Conservation (phyloP, 768 basidiomycete species). For the Exidia glandulosa region DNA sequence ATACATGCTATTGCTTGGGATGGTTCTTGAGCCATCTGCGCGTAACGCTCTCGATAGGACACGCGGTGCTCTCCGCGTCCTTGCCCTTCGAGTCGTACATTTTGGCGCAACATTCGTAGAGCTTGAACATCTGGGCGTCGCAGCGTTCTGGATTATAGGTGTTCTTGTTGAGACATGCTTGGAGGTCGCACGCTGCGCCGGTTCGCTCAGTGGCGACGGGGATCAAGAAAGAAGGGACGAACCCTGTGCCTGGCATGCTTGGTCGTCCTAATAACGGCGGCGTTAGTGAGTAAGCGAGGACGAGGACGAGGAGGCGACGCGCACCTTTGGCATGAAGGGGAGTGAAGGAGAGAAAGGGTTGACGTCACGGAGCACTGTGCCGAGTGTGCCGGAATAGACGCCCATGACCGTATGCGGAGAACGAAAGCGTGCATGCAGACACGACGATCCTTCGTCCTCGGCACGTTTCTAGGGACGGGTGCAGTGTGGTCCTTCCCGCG, state of each 20-base stretch:
- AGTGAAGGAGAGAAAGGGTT: no score
- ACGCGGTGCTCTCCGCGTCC: slow-evolving; percentile 44
- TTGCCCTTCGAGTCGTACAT: slow-evolving; percentile 38
- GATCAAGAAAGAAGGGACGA: background rate
- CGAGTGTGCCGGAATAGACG: no score
- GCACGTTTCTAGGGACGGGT: no score
- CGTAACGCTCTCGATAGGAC: slow-evolving; percentile 43
- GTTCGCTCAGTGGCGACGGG: background rate
- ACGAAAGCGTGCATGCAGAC: no score
- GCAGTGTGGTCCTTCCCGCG: no score
- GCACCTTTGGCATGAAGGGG: no score
- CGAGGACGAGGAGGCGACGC: no score
- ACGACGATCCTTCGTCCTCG: no score
- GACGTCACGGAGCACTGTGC: no score
- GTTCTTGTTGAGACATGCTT: slow-evolving; percentile 50
- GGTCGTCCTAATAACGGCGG: slow-evolving; percentile 7
- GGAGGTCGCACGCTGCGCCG: slow-evolving; percentile 49
- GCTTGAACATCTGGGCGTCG: slow-evolving; percentile 33
- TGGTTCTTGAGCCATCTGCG: slow-evolving; percentile 50
- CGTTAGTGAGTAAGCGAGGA: no score
- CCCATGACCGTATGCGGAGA: no score
- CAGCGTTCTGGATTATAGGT: slow-evolving; percentile 58
- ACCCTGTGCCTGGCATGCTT: slow-evolving; percentile 18
- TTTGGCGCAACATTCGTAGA: slow-evolving; percentile 51
- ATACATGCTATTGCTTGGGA: no score